Percentiles rank a stretch among this genome's conserved stretches.
Conservation (phyloP, 345 rosid species). For the Brassica incana region DNA sequence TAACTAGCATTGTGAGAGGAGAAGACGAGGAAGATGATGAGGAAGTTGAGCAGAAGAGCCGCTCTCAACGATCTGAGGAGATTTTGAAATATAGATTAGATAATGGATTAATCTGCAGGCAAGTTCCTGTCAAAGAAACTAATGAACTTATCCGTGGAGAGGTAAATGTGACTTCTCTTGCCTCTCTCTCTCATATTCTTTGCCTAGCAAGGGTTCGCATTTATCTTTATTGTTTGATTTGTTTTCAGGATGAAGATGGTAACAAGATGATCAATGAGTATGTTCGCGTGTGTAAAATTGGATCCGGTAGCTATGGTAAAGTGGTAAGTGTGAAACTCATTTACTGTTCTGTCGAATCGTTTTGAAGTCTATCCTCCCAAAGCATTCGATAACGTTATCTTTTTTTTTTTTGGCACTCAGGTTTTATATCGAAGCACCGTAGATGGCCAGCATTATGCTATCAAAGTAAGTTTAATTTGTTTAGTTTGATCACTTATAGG, state of each 20-base stretch:
- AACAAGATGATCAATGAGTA: constrained; percentile 86
- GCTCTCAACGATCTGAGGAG: constrained; percentile 66
- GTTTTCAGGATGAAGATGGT: constrained; percentile 85
- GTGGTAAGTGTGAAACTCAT: constrained; percentile 63
- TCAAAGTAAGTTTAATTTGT: constrained; percentile 57
- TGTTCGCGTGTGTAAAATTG: constrained; percentile 79
- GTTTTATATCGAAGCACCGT: constrained; percentile 74
- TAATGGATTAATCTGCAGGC: constrained; percentile 84
- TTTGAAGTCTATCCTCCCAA: too few relatives aligned
- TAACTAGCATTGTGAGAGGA: constrained; percentile 47
- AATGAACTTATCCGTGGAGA: constrained; percentile 73
- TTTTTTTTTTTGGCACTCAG: constrained; percentile 35
- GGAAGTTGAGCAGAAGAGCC: constrained; percentile 56
- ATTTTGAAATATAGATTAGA: constrained; percentile 66
- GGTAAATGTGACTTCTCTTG: constrained; percentile 44
- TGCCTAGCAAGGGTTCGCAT: not conserved
- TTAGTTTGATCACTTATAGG: not conserved
- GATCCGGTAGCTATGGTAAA: constrained; percentile 99
- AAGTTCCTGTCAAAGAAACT: constrained; percentile 86
- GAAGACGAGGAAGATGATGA: constrained; percentile 39
- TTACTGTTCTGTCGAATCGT: not conserved
- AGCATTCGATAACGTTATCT: too few relatives aligned
- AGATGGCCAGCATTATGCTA: constrained; percentile 85
- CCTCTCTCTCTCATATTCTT: not conserved
- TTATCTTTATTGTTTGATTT: constrained; percentile 17